phyloP scores from a whole-genome alignment of 2,329 filamentous ascomycete genomes.

The Clonostachys rosea region DNA sequence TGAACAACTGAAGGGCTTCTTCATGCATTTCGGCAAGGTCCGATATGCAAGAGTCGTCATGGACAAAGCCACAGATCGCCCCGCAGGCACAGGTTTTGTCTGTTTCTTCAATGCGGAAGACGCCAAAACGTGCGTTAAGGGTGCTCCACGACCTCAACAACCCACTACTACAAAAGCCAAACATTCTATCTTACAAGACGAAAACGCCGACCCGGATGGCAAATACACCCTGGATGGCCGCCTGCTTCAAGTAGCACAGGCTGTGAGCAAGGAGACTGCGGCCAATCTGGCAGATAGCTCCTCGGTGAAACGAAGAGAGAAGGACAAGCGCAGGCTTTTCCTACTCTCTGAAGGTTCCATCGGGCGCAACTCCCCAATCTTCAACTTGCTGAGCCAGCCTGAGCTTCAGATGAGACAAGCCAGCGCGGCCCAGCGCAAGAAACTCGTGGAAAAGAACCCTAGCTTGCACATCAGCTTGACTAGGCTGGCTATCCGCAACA shows the following conservation, averaged over 20 bases:
- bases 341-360: constrained; percentile 85
- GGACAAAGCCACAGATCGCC: constrained; percentile 78
- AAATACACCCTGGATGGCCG: constrained; percentile 89
- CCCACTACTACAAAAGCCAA: constrained; percentile 56
- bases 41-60: constrained; percentile 90
- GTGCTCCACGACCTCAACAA: constrained; percentile 59
- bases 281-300: constrained; percentile 68
- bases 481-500: constrained; percentile 84
- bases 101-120: constrained; percentile 81
- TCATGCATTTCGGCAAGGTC: constrained; percentile 80
- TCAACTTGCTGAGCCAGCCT: constrained; percentile 67
- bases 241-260: constrained; percentile 76
- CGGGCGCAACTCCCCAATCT: constrained; percentile 70
- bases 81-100: constrained; percentile 90
- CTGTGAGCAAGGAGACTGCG: constrained; percentile 81
- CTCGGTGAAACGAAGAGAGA: constrained; percentile 59
- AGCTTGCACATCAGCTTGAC: constrained; percentile 84
- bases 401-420: constrained; percentile 87
- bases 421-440: constrained; percentile 81
- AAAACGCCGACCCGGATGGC: constrained; percentile 74
- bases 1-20: constrained; percentile 77
- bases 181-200: constrained; percentile 84
- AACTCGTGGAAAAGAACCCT: constrained; percentile 86
- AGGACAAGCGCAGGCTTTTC: constrained; percentile 87
- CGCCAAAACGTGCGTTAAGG: constrained; percentile 69